Evolutionary conservation across 495 filamentous ascomycete genomes (phyloP).

Genomic region (Margaritispora aquatica): DNA sequence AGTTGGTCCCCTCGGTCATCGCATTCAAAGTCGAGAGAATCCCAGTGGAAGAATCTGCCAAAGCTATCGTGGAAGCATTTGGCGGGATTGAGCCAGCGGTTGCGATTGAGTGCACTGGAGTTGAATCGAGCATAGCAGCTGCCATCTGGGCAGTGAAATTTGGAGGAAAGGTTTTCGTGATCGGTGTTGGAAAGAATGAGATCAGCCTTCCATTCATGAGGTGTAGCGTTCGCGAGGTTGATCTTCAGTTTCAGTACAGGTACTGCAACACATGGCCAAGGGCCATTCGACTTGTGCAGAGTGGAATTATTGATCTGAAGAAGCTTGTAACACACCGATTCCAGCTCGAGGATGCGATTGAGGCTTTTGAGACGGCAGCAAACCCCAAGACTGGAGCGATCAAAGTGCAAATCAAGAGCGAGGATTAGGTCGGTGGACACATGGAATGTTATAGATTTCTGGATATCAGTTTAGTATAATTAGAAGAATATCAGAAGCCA

Average conservation of each 20-base stretch:
- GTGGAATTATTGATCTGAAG: slow-evolving; percentile 70
- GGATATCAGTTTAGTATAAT: background rate
- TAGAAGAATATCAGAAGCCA: background rate
- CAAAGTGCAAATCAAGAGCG: slow-evolving; percentile 84
- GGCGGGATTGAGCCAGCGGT: slow-evolving; percentile 65
- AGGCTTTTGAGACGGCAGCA: slow-evolving; percentile 82
- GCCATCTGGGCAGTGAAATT: slow-evolving; percentile 88
- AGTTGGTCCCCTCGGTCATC: slow-evolving; percentile 62
- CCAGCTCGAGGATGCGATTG: slow-evolving; percentile 73
- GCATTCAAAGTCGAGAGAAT: slow-evolving; percentile 71
- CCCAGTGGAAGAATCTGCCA: slow-evolving; percentile 63
- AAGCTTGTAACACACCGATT: slow-evolving; percentile 86
- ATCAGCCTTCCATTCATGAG: slow-evolving; percentile 93
- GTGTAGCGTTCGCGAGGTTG: slow-evolving; percentile 82
- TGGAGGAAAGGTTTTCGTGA: slow-evolving; percentile 89
- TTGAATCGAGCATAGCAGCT: slow-evolving; percentile 78
- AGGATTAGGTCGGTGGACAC: slow-evolving; percentile 18
- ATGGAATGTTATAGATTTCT: slow-evolving; percentile 1
- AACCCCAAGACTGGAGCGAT: slow-evolving; percentile 90
- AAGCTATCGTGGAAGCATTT: slow-evolving; percentile 56
- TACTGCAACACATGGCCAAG: slow-evolving; percentile 94
- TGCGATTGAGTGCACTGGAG: slow-evolving; percentile 84
- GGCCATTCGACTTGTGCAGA: slow-evolving; percentile 81
- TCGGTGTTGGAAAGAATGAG: slow-evolving; percentile 90
- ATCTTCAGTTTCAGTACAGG: slow-evolving; percentile 92